A percentile compares a stretch with the other conserved stretches of the same genome.
Evolutionary conservation across 805 yeast species (phyloP).

Genomic region (Suhomyces kilbournensis): DNA sequence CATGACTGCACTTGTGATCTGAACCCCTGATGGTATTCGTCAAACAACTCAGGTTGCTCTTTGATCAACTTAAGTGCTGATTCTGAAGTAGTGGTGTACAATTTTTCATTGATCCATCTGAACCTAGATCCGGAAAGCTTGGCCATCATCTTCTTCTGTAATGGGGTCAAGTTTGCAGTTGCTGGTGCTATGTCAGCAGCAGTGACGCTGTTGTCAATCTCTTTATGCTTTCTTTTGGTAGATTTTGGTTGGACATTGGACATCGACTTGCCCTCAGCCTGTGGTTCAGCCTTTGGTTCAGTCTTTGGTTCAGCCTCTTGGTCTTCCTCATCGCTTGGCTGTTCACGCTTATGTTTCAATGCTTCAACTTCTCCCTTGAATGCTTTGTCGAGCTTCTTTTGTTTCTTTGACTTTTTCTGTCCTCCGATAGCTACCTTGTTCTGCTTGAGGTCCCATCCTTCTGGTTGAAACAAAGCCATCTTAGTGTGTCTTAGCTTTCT

Average conservation of each 20-base stretch:
- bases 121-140: slow-evolving; percentile 93
- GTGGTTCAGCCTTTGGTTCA: slow-evolving; percentile 24
- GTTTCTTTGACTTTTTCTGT: slow-evolving; percentile 26
- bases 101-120: slow-evolving; percentile 96
- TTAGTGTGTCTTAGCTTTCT: background rate
- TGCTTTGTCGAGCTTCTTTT: slow-evolving; percentile 21
- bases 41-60: slow-evolving; percentile 84
- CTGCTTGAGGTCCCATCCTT: slow-evolving; percentile 73
- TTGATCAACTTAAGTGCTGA: slow-evolving; percentile 70
- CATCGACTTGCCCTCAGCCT: too few relatives aligned
- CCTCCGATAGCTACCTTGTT: slow-evolving; percentile 50
- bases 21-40: slow-evolving; percentile 94
- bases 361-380: slow-evolving; percentile 8
- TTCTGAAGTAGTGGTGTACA: slow-evolving; percentile 82
- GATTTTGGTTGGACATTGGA: slow-evolving; percentile 7
- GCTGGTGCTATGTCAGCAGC: background rate
- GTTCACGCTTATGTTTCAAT: slow-evolving; percentile 5
- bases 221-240: slow-evolving; percentile 16
- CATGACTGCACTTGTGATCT: slow-evolving; percentile 91
- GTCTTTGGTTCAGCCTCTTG: background rate
- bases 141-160: slow-evolving; percentile 94
- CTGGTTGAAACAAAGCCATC: slow-evolving; percentile 75
- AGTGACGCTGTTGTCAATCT: slow-evolving; percentile 11
- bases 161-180: slow-evolving; percentile 63
- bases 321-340: slow-evolving; percentile 11